Conservation (phyloP, 345 rosid species). For the Citrus inodora region DNA sequence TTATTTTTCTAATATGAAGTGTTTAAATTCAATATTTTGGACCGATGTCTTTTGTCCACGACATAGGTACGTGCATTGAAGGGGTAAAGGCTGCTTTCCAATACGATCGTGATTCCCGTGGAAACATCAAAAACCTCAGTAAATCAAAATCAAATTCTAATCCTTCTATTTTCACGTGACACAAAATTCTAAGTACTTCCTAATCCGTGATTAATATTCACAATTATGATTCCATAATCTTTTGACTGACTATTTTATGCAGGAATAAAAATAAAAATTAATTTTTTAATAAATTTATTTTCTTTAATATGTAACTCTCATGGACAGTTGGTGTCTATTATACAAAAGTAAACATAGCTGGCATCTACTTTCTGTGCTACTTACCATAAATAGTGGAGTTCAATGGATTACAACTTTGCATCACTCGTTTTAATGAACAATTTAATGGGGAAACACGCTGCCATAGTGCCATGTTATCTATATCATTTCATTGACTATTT, state of each 20-base stretch:
- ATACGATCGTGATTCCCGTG: no score
- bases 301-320: no score
- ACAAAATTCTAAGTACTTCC: no score
- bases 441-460: background rate
- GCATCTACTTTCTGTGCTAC: background rate
- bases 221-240: background rate
- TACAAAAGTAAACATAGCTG: background rate
- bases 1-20: background rate
- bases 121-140: no score
- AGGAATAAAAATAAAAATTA: no score
- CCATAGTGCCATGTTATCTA: background rate
- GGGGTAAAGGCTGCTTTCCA: no score
- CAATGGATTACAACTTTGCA: background rate
- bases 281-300: no score
- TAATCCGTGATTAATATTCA: background rate
- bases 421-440: background rate
- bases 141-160: no score
- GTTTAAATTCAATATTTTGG: background rate
- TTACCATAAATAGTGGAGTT: background rate
- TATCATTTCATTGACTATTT: background rate
- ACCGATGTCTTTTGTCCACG: background rate
- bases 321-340: background rate
- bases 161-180: background rate
- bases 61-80: no score
- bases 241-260: no score